Conservation (phyloP, 371 early-diverging fungal genomes). For the Mucor velutinosus region DNA sequence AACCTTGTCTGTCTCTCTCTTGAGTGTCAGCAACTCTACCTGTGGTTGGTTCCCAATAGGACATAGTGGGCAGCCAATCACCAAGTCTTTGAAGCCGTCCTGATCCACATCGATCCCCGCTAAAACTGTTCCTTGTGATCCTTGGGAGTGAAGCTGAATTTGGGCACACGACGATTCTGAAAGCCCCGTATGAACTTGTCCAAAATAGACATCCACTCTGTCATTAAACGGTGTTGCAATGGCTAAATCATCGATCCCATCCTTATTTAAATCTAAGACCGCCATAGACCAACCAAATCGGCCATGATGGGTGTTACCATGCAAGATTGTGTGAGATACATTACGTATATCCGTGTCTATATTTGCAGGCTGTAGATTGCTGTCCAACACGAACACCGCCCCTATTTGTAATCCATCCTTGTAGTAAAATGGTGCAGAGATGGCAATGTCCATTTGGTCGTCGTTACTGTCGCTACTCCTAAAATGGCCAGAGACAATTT, state of each 20-base stretch:
- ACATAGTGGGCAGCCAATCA: constrained; percentile 73
- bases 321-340: constrained; percentile 27
- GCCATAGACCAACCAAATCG: constrained; percentile 81
- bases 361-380: not conserved
- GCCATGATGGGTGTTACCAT: constrained; percentile 40
- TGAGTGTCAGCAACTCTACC: constrained; percentile 26
- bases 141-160: constrained; percentile 31
- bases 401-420: constrained; percentile 50
- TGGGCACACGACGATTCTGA: constrained; percentile 38
- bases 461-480: constrained; percentile 50
- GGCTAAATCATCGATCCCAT: constrained; percentile 87
- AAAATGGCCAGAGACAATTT: constrained; percentile 71
- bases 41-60: constrained; percentile 28
- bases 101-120: constrained; percentile 66
- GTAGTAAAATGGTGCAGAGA: constrained; percentile 72
- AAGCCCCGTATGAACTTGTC: constrained; percentile 52
- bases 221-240: constrained; percentile 72
- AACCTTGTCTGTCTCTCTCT: not conserved
- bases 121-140: constrained; percentile 61
- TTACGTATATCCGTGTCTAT: constrained; percentile 32
- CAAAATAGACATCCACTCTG: constrained; percentile 74
- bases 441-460: constrained; percentile 55
- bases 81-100: constrained; percentile 67
- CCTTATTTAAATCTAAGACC: constrained; percentile 78
- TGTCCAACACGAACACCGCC: constrained; percentile 60